phyloP scores from a whole-genome alignment of 495 filamentous ascomycete genomes.

The Penicillium lagena region DNA sequence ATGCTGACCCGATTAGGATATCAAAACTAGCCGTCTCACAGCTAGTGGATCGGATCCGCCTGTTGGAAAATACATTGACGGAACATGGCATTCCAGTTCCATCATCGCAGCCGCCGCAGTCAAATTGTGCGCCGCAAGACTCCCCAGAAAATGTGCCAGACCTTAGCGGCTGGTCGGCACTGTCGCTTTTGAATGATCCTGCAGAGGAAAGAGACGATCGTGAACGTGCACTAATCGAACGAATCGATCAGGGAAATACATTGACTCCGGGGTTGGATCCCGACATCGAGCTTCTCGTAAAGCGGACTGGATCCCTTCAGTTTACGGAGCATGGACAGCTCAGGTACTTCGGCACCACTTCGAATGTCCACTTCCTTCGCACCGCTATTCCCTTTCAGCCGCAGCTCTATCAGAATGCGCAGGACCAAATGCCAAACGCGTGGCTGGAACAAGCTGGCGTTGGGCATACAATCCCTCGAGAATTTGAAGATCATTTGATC shows the following conservation, averaged over 20 bases:
- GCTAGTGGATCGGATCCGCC: too few relatives aligned
- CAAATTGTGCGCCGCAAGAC: too few relatives aligned
- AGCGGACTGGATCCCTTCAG: slow-evolving; percentile 12
- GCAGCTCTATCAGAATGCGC: too few relatives aligned
- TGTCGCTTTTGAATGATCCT: too few relatives aligned
- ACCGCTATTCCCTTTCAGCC: neutral
- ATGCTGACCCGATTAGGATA: too few relatives aligned
- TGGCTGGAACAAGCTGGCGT: slow-evolving; percentile 8
- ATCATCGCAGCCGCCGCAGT: too few relatives aligned
- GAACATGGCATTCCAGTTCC: too few relatives aligned
- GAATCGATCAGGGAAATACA: neutral
- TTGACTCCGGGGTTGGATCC: slow-evolving; percentile 1
- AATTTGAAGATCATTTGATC: slow-evolving; percentile 13
- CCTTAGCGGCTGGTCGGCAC: too few relatives aligned
- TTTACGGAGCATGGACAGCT: slow-evolving; percentile 18
- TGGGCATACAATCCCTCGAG: neutral
- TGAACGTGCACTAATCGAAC: neutral
- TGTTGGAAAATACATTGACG: too few relatives aligned
- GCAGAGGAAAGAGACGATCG: too few relatives aligned
- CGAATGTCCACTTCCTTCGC: slow-evolving; percentile 12
- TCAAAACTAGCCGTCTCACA: too few relatives aligned
- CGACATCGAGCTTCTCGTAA: slow-evolving; percentile 4
- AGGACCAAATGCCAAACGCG: neutral
- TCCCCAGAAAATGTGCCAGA: too few relatives aligned
- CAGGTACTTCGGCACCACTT: slow-evolving; percentile 14